Conservation (phyloP, 148 eudicot genomes). For the Arctostaphylos glauca region DNA sequence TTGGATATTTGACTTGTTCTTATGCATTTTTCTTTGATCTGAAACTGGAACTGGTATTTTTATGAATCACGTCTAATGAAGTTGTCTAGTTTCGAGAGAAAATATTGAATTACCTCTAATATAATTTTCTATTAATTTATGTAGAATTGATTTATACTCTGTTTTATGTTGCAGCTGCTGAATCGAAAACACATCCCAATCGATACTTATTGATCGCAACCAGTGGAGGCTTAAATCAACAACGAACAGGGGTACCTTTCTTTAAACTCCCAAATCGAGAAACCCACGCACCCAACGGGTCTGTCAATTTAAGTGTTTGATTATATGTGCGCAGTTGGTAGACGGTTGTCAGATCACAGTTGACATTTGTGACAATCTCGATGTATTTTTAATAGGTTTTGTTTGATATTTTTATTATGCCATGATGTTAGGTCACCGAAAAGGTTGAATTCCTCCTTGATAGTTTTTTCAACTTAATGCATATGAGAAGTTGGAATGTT, state of each 20-base stretch:
- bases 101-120: not conserved
- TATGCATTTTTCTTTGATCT: not conserved
- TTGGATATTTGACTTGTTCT: slow-evolving; percentile 5
- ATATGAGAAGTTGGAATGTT: not conserved
- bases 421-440: not conserved
- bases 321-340: not conserved
- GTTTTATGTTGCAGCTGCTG: slow-evolving; percentile 44
- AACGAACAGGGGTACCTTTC: slow-evolving; percentile 85
- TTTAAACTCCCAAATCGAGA: not conserved
- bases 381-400: not conserved
- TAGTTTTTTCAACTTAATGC: not conserved
- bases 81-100: not conserved
- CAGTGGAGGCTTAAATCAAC: slow-evolving; percentile 93
- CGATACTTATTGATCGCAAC: slow-evolving; percentile 74
- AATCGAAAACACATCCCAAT: slow-evolving; percentile 52
- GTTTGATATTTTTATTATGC: not conserved
- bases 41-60: not conserved
- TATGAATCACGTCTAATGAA: not conserved
- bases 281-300: not conserved
- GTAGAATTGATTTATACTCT: slow-evolving; percentile 6
- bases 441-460: not conserved
- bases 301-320: not conserved
- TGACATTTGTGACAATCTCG: not conserved
- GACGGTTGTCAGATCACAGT: not conserved
- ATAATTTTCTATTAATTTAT: not conserved